These are phyloP conservation scores for Rubroboletus pulcherrimus DNA, from an alignment of 768 basidiomycete genomes.

Conservation along the genomic window DNA sequence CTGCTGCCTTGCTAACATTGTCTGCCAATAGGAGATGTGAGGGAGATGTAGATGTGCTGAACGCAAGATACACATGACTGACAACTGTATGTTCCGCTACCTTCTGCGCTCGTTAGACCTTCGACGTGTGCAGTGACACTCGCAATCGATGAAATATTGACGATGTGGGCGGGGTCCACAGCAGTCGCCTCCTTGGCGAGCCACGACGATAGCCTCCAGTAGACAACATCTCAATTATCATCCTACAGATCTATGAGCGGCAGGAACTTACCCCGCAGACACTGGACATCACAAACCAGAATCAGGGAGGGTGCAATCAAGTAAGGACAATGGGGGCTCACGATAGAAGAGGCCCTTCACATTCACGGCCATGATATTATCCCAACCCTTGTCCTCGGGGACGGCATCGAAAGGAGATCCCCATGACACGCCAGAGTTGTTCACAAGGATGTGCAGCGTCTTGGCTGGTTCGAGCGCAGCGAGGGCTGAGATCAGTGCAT, in stretches of 20 bases:
- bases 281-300: slow-evolving; percentile 30
- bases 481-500: slow-evolving; percentile 64
- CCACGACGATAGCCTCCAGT: slow-evolving; percentile 38
- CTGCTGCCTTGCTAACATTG: slow-evolving; percentile 80
- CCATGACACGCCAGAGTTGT: slow-evolving; percentile 82
- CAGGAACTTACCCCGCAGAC: slow-evolving; percentile 38
- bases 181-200: slow-evolving; percentile 63
- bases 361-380: slow-evolving; percentile 76
- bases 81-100: slow-evolving; percentile 79
- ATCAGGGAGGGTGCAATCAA: not conserved
- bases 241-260: not conserved
- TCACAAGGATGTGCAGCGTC: slow-evolving; percentile 79
- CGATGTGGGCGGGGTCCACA: slow-evolving; percentile 66
- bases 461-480: slow-evolving; percentile 53
- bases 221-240: not conserved
- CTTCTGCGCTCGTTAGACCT: slow-evolving; percentile 44
- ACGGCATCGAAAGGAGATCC: slow-evolving; percentile 65
- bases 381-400: slow-evolving; percentile 84
- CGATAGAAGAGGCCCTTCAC: slow-evolving; percentile 85
- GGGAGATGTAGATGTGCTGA: not conserved
- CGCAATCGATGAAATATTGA: slow-evolving; percentile 77
- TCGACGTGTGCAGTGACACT: slow-evolving; percentile 53
- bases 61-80: slow-evolving; percentile 30
- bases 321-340: slow-evolving; percentile 31
- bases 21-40: slow-evolving; percentile 39